phyloP scores from a whole-genome alignment of 2,329 filamentous ascomycete genomes.

The Emmonsia crescens region DNA sequence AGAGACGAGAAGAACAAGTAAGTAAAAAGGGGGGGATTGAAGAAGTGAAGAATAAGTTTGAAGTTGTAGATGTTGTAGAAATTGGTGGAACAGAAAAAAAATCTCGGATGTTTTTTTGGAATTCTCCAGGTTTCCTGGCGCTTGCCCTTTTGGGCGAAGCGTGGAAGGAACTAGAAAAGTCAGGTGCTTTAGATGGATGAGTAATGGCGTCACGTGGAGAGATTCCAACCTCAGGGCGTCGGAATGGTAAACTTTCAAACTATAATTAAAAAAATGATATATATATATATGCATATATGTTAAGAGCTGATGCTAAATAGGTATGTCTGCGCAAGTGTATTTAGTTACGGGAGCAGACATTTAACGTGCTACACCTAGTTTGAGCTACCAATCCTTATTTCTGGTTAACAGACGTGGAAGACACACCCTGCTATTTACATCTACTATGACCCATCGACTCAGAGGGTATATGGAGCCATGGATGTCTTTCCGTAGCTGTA shows the following conservation, averaged over 20 bases:
- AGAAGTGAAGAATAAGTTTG: slow-evolving; percentile 18
- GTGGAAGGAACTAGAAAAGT: slow-evolving; percentile 31
- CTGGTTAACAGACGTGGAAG: too few relatives aligned
- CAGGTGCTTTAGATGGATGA: slow-evolving; percentile 21
- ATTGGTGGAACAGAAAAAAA: slow-evolving; percentile 17
- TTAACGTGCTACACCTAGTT: neutral
- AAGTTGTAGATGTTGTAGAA: slow-evolving; percentile 21
- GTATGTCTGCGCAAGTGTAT: too few relatives aligned
- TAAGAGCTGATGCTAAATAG: too few relatives aligned
- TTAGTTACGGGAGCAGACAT: too few relatives aligned
- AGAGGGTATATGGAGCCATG: too few relatives aligned
- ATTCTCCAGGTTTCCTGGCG: slow-evolving; percentile 35
- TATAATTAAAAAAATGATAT: too few relatives aligned
- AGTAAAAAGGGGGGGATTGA: slow-evolving; percentile 20
- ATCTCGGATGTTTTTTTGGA: slow-evolving; percentile 9
- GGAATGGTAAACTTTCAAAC: too few relatives aligned
- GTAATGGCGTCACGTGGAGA: neutral
- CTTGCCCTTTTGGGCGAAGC: slow-evolving; percentile 9
- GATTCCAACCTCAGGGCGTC: too few relatives aligned
- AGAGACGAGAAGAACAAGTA: slow-evolving; percentile 22
- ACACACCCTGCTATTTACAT: neutral
- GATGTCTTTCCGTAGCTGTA: too few relatives aligned
- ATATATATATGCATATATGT: too few relatives aligned
- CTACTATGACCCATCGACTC: neutral
- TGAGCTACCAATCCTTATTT: neutral